phyloP scores from a whole-genome alignment of 1,284 basidiomycete species.

The Fistulinella staudtii region DNA sequence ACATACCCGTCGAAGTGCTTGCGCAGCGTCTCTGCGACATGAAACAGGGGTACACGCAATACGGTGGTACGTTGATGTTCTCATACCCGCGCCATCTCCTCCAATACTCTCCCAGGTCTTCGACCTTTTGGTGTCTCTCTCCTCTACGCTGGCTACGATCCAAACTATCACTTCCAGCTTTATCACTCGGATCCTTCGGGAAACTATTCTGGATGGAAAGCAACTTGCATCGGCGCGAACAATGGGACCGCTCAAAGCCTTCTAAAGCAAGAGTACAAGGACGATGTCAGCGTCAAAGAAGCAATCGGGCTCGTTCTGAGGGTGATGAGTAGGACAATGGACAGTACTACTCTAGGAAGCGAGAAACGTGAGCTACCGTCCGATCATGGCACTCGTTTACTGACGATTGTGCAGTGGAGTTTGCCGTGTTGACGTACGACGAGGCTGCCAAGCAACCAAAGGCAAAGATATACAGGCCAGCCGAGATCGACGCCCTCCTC shows the following conservation, averaged over 20 bases:
- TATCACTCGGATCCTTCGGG: constrained; percentile 99
- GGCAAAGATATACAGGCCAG: constrained; percentile 89
- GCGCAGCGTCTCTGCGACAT: constrained; percentile 93
- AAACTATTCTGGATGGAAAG: constrained; percentile 99
- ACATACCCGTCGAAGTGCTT: constrained; percentile 96
- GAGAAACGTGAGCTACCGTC: constrained; percentile 74
- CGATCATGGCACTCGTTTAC: constrained; percentile 1
- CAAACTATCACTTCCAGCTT: constrained; percentile 94
- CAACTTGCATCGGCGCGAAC: constrained; percentile 96
- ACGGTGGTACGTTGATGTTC: constrained; percentile 64
- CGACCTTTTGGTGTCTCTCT: constrained; percentile 97
- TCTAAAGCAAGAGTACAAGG: constrained; percentile 98
- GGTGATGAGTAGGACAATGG: constrained; percentile 99
- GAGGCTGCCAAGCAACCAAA: constrained; percentile 73
- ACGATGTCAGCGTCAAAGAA: constrained; percentile 86
- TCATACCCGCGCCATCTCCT: background rate
- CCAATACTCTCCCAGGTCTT: constrained; percentile 55
- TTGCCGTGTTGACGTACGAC: constrained; percentile 89
- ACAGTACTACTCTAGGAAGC: constrained; percentile 92
- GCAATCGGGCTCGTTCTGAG: constrained; percentile 90
- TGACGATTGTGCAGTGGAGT: constrained; percentile 68
- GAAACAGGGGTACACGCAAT: constrained; percentile 99
- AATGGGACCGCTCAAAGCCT: constrained; percentile 92
- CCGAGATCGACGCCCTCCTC: constrained; percentile 88
- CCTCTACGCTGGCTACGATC: constrained; percentile 95